These are phyloP conservation scores for Diutina ranongensis DNA, from an alignment of 1,139 yeast genomes.

Conservation along the genomic window DNA sequence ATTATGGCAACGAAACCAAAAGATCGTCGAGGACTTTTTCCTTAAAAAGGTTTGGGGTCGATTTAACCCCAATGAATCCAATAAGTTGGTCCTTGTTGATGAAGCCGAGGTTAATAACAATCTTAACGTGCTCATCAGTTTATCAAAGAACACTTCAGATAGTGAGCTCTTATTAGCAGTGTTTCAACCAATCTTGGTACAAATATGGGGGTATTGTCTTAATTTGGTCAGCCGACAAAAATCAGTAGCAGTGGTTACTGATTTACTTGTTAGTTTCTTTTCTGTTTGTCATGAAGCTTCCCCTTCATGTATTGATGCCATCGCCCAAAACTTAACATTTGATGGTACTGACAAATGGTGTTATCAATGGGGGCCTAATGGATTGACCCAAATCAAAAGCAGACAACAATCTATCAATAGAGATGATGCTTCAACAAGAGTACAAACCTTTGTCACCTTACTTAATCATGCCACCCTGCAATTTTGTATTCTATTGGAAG, in stretches of 20 bases:
- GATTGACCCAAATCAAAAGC: conserved; percentile 49
- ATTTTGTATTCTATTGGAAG: conserved; percentile 35
- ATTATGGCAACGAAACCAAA: conserved; percentile 40
- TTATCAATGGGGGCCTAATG: conserved; percentile 41
- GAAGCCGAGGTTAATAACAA: conserved; percentile 48
- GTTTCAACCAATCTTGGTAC: conserved; percentile 31
- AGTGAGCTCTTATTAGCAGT: conserved; percentile 29
- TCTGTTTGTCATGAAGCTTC: conserved; percentile 21
- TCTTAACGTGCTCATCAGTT: conserved; percentile 53
- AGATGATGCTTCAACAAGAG: conserved; percentile 8
- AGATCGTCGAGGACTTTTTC: conserved; percentile 49
- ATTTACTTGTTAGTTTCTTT: conserved; percentile 37
- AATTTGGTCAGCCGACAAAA: conserved; percentile 32
- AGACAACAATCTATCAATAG: too few relatives aligned
- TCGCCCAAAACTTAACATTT: conserved; percentile 33
- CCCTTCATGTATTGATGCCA: conserved; percentile 7
- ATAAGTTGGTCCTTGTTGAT: conserved; percentile 18
- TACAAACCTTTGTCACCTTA: conserved; percentile 24
- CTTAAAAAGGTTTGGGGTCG: conserved; percentile 35
- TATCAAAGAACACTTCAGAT: conserved; percentile 41
- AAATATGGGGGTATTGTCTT: conserved; percentile 53
- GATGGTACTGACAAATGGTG: conserved; percentile 39
- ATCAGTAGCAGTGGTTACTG: conserved; percentile 32
- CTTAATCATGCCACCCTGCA: conserved; percentile 42
- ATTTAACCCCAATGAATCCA: conserved; percentile 23